phyloP scores from a whole-genome alignment of 2,329 filamentous ascomycete species.

The Zasmidium citrigriseum region DNA sequence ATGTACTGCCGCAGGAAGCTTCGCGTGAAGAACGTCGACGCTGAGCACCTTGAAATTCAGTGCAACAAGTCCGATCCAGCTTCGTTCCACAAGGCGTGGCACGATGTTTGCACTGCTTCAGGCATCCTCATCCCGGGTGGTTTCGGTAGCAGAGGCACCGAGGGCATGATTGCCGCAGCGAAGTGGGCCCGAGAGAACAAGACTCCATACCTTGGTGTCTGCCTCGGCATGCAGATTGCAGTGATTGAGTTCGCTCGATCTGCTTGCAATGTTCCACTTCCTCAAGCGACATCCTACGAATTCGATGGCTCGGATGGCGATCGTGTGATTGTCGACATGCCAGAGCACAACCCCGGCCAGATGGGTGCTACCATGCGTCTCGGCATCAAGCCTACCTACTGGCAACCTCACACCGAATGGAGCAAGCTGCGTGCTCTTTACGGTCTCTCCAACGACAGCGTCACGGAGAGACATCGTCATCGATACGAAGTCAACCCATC shows the following conservation, averaged over 20 bases:
- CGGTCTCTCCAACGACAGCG: constrained; percentile 49
- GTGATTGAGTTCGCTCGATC: constrained; percentile 86
- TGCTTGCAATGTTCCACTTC: constrained; percentile 61
- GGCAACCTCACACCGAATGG: constrained; percentile 77
- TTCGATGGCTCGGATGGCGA: constrained; percentile 62
- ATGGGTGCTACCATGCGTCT: constrained; percentile 87
- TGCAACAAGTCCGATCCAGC: constrained; percentile 64
- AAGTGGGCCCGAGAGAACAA: constrained; percentile 83
- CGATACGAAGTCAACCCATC: constrained; percentile 88
- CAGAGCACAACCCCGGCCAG: constrained; percentile 74
- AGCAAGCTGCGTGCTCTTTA: constrained; percentile 76
- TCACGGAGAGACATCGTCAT: constrained; percentile 78
- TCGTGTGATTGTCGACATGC: constrained; percentile 86
- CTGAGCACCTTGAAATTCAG: constrained; percentile 75
- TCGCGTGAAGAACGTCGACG: constrained; percentile 80
- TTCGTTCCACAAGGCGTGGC: constrained; percentile 79
- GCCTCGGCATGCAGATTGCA: constrained; percentile 88
- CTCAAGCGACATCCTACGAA: constrained; percentile 58
- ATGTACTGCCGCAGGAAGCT: constrained; percentile 84
- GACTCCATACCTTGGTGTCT: constrained; percentile 84
- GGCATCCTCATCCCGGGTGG: constrained; percentile 73
- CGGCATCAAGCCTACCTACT: constrained; percentile 71
- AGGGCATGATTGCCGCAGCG: constrained; percentile 88
- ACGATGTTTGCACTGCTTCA: constrained; percentile 69
- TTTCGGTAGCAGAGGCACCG: constrained; percentile 78